These are phyloP conservation scores for Solanum dulcamara DNA, from an alignment of 257 asterid genomes.

Conservation along the genomic window DNA sequence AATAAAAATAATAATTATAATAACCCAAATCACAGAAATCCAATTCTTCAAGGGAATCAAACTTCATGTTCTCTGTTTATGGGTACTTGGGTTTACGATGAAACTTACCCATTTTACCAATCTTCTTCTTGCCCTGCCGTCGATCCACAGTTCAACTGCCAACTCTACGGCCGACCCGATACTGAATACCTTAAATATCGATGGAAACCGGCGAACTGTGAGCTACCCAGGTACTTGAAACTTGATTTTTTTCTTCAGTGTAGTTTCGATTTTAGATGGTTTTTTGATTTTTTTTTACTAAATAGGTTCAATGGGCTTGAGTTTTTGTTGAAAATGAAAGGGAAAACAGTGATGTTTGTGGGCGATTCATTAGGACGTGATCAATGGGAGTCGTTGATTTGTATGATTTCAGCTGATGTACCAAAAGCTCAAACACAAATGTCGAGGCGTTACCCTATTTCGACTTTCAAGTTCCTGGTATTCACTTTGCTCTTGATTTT, in stretches of 20 bases:
- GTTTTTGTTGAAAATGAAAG: conserved; percentile 26
- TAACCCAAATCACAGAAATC: conserved; percentile 19
- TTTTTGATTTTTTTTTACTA: neutral
- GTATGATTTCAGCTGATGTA: conserved; percentile 65
- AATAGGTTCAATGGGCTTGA: conserved; percentile 33
- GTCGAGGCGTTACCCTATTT: conserved; percentile 54
- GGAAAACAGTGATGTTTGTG: conserved; percentile 76
- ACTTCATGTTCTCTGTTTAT: conserved; percentile 51
- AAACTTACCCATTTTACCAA: conserved; percentile 49
- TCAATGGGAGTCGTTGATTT: conserved; percentile 86
- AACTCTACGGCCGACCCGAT: conserved; percentile 79
- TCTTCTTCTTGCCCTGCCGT: conserved; percentile 51
- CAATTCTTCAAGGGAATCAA: conserved; percentile 41
- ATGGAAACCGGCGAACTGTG: conserved; percentile 80
- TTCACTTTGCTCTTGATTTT: neutral
- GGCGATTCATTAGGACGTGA: conserved; percentile 91
- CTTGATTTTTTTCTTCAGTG: neutral
- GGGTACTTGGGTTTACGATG: conserved; percentile 79
- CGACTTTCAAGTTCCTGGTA: conserved; percentile 66
- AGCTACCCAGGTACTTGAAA: conserved; percentile 54
- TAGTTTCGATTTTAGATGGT: neutral
- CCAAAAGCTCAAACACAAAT: conserved; percentile 55
- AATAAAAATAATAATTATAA: neutral
- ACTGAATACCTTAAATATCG: conserved; percentile 74
- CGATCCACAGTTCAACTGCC: conserved; percentile 78